Conservation (phyloP, 768 basidiomycete genomes). For the Suillus subalutaceus region DNA sequence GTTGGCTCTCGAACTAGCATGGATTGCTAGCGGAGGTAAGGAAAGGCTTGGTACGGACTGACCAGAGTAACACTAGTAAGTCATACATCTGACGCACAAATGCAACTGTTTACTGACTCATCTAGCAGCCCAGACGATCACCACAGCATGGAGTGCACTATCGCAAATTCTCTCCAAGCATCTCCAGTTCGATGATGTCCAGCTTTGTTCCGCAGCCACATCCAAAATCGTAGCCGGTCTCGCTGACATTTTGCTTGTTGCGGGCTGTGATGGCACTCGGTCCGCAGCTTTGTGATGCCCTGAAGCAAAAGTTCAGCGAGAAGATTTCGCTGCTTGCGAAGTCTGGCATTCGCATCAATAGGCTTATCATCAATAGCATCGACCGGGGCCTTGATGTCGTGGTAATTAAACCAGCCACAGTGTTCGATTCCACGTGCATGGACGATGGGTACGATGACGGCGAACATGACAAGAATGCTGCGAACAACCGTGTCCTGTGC, state of each 20-base stretch:
- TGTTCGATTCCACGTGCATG: constrained; percentile 31
- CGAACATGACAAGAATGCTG: constrained; percentile 7
- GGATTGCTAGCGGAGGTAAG: constrained; percentile 34
- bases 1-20: constrained; percentile 31
- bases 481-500: constrained; percentile 32
- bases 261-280: constrained; percentile 28
- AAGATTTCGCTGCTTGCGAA: constrained; percentile 46
- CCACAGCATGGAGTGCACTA: constrained; percentile 48
- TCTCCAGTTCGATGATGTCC: constrained; percentile 22
- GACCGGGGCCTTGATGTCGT: constrained; percentile 36
- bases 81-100: not conserved
- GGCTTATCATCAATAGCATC: constrained; percentile 33
- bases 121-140: constrained; percentile 43
- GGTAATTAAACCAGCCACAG: constrained; percentile 25
- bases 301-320: constrained; percentile 46
- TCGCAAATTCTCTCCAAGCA: constrained; percentile 36
- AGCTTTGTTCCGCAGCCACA: constrained; percentile 26
- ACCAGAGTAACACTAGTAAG: constrained; percentile 6
- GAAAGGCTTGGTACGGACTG: constrained; percentile 40
- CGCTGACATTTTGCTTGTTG: constrained; percentile 30
- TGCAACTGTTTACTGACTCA: not conserved
- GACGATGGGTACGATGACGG: constrained; percentile 37
- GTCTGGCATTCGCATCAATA: constrained; percentile 51
- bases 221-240: constrained; percentile 29
- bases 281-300: constrained; percentile 37